Conservation (phyloP, 2,329 filamentous ascomycete genomes). For the Huntiella bhutanensis region DNA sequence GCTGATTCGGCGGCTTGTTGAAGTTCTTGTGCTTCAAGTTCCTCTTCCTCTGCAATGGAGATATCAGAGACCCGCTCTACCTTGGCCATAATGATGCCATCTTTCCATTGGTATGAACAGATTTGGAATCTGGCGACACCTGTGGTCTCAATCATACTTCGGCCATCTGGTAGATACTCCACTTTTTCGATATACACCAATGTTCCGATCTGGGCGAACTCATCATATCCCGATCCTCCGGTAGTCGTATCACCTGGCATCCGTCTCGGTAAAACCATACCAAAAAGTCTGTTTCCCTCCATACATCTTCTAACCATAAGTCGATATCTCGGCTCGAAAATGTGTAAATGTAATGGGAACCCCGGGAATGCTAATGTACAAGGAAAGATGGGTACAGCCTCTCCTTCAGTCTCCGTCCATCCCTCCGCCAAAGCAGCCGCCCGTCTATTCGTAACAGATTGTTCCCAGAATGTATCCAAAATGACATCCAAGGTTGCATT, state of each 20-base stretch:
- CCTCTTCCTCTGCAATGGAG: conserved; percentile 62
- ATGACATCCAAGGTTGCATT: conserved; percentile 48
- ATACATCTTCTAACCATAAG: conserved; percentile 71
- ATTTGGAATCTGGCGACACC: conserved; percentile 65
- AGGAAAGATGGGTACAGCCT: conserved; percentile 49
- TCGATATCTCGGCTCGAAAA: conserved; percentile 85
- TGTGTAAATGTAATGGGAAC: conserved; percentile 70
- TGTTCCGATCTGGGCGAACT: conserved; percentile 59
- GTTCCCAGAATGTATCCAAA: conserved; percentile 49
- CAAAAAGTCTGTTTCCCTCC: conserved; percentile 57
- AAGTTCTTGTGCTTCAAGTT: conserved; percentile 47
- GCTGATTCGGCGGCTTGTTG: background rate
- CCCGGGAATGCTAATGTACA: conserved; percentile 65
- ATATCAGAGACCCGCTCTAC: conserved; percentile 67
- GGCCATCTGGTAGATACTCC: conserved; percentile 58
- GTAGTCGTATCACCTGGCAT: conserved; percentile 21
- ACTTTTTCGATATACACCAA: conserved; percentile 56
- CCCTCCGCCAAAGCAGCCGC: conserved; percentile 34
- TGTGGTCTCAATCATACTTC: conserved; percentile 60
- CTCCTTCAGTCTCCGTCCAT: conserved; percentile 24
- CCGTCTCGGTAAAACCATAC: conserved; percentile 58
- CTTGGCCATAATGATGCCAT: conserved; percentile 63
- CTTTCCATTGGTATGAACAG: conserved; percentile 40
- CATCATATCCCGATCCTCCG: conserved; percentile 15
- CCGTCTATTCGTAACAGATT: conserved; percentile 39